Evolutionary conservation across 768 basidiomycete species (phyloP), one percentile per base, ranked within the genome.

Genomic region (Mycena belliarum): DNA sequence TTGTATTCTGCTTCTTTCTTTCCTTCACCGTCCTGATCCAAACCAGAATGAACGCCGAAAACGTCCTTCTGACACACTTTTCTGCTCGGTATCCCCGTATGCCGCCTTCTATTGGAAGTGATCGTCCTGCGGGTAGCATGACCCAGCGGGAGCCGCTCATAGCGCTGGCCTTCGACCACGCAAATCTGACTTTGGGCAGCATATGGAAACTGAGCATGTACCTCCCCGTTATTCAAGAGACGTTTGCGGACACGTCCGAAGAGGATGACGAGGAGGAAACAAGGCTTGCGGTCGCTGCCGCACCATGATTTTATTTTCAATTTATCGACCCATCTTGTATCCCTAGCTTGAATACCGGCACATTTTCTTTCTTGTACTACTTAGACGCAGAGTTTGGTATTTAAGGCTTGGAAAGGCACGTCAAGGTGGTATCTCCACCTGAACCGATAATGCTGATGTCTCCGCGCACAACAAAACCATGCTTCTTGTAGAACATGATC

Each of bases 51-150:
- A 78, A 82, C 11, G 94, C 94, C 1, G 75, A 85, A 51, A 86
- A 93, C 61, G 79, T 93, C 40, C 82, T 98, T n/a, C 81, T 98
- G 21, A 98, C 94, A 0, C 95, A 98, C 70, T 98, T 98, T 74
- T 97, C 95, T 11, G 91, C 91, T 38, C 87, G 95, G 26, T 95
- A 96, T 71, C 93, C 95, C 18, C 93, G 91, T 64, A 77, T 95
- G 68, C 93, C 93, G 4, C 83, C 82, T 24, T 74, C 80, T 5
- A 71, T 78, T 12, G 67, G 37, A 6, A 23, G 7, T n/a, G 32
- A 32, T 74, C 15, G 60, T 56, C 35, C 68, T 45, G 44, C 57
- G 45, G 37, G 60, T 35, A 48, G 32, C 55, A 46, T 51, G 12
- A 56, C 33, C 51, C 59, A 57, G 59, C 35, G 51, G 26, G 73